Conservation (phyloP, 495 filamentous ascomycete genomes). For the Neurospora sp. region DNA sequence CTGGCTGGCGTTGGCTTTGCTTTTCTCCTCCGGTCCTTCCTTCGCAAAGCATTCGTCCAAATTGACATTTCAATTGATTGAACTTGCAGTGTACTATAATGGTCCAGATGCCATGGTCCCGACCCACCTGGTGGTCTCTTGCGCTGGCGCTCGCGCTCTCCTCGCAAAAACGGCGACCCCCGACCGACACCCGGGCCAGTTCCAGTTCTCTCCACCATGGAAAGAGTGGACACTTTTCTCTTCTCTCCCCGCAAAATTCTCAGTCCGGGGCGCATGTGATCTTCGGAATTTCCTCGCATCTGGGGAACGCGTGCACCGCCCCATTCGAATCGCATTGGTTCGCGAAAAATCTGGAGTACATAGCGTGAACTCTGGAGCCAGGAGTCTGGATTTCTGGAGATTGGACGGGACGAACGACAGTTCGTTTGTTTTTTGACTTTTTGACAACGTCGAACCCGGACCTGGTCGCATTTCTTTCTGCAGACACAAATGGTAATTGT, state of each 20-base stretch:
- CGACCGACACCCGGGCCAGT: neutral
- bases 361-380: neutral
- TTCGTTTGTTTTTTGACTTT: neutral
- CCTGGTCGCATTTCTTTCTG: neutral
- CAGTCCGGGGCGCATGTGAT: neutral
- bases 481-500: neutral
- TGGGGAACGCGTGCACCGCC: neutral
- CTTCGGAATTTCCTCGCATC: neutral
- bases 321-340: neutral
- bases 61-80: neutral
- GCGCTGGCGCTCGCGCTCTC: neutral
- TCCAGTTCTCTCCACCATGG: neutral
- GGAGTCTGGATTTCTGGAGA: neutral
- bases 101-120: neutral
- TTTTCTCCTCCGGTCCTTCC: neutral
- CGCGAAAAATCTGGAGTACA: neutral
- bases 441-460: neutral
- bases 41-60: neutral
- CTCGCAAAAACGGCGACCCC: neutral
- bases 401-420: neutral
- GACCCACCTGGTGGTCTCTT: neutral
- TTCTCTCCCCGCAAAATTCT: neutral
- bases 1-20: neutral
- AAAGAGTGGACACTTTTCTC: neutral
- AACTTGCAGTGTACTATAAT: neutral